A percentile compares a stretch with the other conserved stretches of the same genome.
Evolutionary conservation across 2,329 filamentous ascomycete genomes (phyloP).

Genomic region (Tolypocladium album): DNA sequence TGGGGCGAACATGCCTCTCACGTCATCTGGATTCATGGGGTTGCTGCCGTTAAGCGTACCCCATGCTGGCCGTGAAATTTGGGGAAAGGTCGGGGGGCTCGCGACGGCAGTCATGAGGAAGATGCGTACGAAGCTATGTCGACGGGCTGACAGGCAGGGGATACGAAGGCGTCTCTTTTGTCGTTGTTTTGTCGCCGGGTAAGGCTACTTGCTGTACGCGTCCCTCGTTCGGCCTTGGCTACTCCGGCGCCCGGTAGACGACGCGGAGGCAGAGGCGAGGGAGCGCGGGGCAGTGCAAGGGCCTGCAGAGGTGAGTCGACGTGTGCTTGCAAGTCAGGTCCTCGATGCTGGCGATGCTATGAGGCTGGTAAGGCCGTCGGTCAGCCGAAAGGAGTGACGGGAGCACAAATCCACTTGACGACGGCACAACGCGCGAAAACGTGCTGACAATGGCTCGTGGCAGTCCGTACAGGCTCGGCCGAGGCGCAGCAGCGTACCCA

Average conservation of each 20-base stretch:
- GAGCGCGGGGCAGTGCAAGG: neutral
- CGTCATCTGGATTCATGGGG: slow-evolving; percentile 75
- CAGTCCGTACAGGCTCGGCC: neutral
- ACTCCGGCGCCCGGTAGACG: neutral
- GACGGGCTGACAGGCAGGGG: slow-evolving; percentile 5
- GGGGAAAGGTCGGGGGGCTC: slow-evolving; percentile 51
- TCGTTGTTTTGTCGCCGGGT: neutral
- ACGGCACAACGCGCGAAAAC: neutral
- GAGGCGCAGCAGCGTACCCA: slow-evolving; percentile 2
- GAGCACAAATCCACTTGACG: neutral
- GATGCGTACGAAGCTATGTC: slow-evolving; percentile 10
- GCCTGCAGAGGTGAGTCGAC: neutral
- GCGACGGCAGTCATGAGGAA: slow-evolving; percentile 58
- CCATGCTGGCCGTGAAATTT: slow-evolving; percentile 56
- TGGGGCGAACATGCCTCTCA: slow-evolving; percentile 78
- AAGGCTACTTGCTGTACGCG: neutral
- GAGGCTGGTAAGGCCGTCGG: neutral
- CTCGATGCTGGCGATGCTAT: neutral
- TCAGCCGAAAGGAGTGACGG: neutral
- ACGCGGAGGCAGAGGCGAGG: neutral
- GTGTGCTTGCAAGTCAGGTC: neutral
- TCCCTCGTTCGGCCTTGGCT: neutral
- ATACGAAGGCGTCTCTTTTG: neutral
- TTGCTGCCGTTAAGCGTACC: slow-evolving; percentile 45
- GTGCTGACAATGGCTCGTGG: neutral